Evolutionary conservation across 2,329 filamentous ascomycete species (phyloP), one percentile per base, ranked within the genome.

Genomic region (Pestalotiopsis sp.): DNA sequence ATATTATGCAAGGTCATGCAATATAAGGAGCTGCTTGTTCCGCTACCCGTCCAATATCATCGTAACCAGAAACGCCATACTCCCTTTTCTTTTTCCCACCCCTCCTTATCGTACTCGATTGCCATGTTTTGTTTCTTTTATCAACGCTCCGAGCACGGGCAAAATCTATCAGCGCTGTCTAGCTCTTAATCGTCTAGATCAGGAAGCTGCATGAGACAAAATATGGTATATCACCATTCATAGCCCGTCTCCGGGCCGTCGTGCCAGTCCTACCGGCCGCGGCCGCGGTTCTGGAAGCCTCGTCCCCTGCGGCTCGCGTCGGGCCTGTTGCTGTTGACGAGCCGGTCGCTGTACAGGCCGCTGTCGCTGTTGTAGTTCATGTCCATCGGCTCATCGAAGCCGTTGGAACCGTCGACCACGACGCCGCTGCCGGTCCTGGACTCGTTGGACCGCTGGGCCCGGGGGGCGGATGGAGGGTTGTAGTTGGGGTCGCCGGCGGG

Each of bases 371-470:
- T 68, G 4, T 73, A 73, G 49, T 82, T 80, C 65, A 75, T 78
- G 41, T 83, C 80, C 78, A 83, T 84, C 27, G 81, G 77, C 38
- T 88, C 86, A 59, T 83, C 80, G 70, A 89, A 89, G 5, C 87
- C 87, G 75, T 85, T 79, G 2, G 82, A 83, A 13, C 87, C 87
- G 70, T 90, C 87, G 6, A 89, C 78, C 17, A 89, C 72, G 27
- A 83, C 79, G 66, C 81, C 78, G 23, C 74, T 72, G 38, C 69
- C 71, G 9, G 73, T 69, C 45, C 78, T 79, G 56, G 78, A 72
- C 70, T 78, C 76, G 36, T 74, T 70, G 17, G 75, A 57, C 72
- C 78, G 72, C 65, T 80, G 66, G 72, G 76, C 69, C 74, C 78
- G 77, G 75, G 80, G 74, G 72, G 74, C 70, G 75, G 73, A 76